A percentile compares a stretch with the other conserved stretches of the same genome.
These are phyloP conservation scores for Hypoxylon rickii DNA, from an alignment of 495 filamentous ascomycete species.

Conservation along the genomic window DNA sequence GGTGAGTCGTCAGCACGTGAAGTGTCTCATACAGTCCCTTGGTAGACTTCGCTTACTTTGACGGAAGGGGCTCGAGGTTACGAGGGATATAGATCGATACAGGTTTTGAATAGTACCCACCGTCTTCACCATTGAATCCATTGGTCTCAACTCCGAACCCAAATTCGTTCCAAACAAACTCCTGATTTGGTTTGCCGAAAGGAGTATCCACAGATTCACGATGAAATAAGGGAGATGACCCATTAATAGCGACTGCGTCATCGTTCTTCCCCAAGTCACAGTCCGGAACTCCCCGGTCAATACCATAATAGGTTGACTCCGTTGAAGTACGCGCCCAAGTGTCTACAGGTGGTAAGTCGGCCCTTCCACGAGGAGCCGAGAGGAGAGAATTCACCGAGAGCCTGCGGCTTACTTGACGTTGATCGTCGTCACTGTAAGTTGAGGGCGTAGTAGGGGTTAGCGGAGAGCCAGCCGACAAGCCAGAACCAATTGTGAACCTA, in stretches of 20 bases:
- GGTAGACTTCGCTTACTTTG: slow-evolving; percentile 43
- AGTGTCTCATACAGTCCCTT: not conserved
- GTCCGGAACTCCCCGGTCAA: slow-evolving; percentile 71
- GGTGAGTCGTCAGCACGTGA: slow-evolving; percentile 4
- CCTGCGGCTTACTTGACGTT: slow-evolving; percentile 30
- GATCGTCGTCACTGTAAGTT: slow-evolving; percentile 48
- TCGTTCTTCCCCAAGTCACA: slow-evolving; percentile 70
- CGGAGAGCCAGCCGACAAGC: slow-evolving; percentile 43
- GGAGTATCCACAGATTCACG: slow-evolving; percentile 29
- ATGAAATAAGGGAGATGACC: slow-evolving; percentile 47
- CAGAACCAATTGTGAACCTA: slow-evolving; percentile 32
- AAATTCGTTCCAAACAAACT: slow-evolving; percentile 42
- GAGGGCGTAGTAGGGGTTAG: slow-evolving; percentile 54
- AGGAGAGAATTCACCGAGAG: slow-evolving; percentile 40
- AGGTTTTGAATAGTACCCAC: slow-evolving; percentile 71
- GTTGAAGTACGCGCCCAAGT: slow-evolving; percentile 29
- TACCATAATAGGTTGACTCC: slow-evolving; percentile 59
- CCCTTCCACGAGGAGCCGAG: slow-evolving; percentile 31
- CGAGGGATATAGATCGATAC: slow-evolving; percentile 52
- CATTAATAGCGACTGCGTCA: slow-evolving; percentile 57
- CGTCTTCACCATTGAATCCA: slow-evolving; percentile 56
- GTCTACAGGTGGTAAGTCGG: slow-evolving; percentile 32
- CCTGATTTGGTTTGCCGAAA: slow-evolving; percentile 24
- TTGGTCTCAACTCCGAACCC: slow-evolving; percentile 53
- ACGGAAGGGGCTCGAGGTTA: slow-evolving; percentile 44